phyloP scores from a whole-genome alignment of 2,329 filamentous ascomycete genomes.

The Saccharata proteae region DNA sequence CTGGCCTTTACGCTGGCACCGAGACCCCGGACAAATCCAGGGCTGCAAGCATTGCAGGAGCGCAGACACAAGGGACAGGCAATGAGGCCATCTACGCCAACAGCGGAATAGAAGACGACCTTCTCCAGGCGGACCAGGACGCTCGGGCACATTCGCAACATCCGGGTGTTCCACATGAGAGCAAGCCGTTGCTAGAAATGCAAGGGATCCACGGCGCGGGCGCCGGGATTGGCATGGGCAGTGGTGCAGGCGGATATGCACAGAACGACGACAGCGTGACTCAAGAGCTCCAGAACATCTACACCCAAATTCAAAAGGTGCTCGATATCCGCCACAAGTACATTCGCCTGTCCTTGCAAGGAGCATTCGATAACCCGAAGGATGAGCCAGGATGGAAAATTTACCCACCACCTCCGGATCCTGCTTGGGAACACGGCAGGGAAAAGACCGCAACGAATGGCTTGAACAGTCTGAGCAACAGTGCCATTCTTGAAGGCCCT shows the following conservation, averaged over 20 bases:
- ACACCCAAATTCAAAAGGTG: slow-evolving; percentile 81
- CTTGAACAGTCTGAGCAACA: slow-evolving; percentile 26
- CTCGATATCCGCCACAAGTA: slow-evolving; percentile 82
- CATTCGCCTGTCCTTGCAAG: slow-evolving; percentile 72
- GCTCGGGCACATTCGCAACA: slow-evolving; percentile 39
- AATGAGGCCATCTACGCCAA: slow-evolving; percentile 3
- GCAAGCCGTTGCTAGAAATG: slow-evolving; percentile 40
- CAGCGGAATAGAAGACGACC: slow-evolving; percentile 14
- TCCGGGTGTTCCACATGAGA: slow-evolving; percentile 41
- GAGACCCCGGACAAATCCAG: slow-evolving; percentile 21
- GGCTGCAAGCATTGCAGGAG: slow-evolving; percentile 15
- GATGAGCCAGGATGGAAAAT: slow-evolving; percentile 75
- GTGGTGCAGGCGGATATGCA: slow-evolving; percentile 51
- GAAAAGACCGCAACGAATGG: slow-evolving; percentile 25
- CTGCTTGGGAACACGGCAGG: slow-evolving; percentile 65
- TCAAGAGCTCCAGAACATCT: slow-evolving; percentile 73
- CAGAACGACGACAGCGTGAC: slow-evolving; percentile 70
- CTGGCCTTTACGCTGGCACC: slow-evolving; percentile 8
- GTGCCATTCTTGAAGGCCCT: slow-evolving; percentile 18
- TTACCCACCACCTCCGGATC: slow-evolving; percentile 83
- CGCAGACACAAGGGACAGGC: slow-evolving; percentile 19
- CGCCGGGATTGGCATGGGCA: slow-evolving; percentile 48
- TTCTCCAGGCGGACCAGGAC: slow-evolving; percentile 35
- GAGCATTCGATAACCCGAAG: slow-evolving; percentile 73
- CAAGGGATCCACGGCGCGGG: slow-evolving; percentile 47